Conservation (phyloP, 208 protist genomes). For the Crithidia thermophila region DNA sequence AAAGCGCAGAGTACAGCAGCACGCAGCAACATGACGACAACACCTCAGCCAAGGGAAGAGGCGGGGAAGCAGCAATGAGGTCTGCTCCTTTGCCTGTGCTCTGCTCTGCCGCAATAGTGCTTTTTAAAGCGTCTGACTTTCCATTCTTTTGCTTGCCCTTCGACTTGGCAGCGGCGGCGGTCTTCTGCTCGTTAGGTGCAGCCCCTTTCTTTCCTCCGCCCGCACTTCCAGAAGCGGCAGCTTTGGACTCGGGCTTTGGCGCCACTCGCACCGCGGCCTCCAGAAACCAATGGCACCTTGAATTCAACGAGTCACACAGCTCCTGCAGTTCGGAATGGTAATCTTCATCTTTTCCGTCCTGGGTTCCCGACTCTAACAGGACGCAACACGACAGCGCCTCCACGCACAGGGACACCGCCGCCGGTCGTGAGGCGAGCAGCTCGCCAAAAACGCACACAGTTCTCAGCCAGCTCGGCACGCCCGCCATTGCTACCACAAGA, state of each 20-base stretch:
- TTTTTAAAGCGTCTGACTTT: too few species aligned
- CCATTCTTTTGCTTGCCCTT: conserved; percentile 12
- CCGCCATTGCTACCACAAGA: background rate
- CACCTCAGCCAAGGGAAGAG: background rate
- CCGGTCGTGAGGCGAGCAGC: conserved; percentile 7
- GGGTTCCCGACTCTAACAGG: background rate
- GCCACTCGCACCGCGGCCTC: background rate
- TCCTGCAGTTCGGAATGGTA: too few species aligned
- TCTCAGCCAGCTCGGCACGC: background rate
- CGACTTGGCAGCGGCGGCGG: background rate
- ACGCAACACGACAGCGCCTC: conserved; percentile 7
- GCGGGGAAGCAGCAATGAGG: background rate
- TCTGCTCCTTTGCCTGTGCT: background rate
- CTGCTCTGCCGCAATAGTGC: too few species aligned
- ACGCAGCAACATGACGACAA: conserved; percentile 1
- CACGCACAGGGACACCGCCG: background rate
- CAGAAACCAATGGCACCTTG: background rate
- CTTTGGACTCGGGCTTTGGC: too few species aligned
- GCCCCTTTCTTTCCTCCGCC: too few species aligned
- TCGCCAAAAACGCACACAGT: conserved; percentile 17
- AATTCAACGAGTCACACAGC: background rate
- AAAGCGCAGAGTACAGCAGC: background rate
- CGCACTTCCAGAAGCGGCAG: too few species aligned
- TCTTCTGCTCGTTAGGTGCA: too few species aligned
- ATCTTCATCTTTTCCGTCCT: background rate